Evolutionary conservation across 2,329 filamentous ascomycete genomes (phyloP).

Genomic region (Stagonosporopsis tanaceti): DNA sequence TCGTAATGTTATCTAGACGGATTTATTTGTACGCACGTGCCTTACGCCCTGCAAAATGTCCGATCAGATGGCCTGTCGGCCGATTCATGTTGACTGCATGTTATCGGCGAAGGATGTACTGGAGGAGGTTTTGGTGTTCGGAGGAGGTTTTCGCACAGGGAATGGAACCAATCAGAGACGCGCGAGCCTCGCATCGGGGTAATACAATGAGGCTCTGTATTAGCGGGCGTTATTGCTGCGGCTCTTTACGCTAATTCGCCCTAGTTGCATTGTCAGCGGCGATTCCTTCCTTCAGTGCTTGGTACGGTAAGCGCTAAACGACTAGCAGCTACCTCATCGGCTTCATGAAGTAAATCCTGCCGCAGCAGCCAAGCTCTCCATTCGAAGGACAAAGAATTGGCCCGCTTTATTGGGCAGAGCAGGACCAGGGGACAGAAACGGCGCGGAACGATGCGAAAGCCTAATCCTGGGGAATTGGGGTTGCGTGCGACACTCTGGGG

Average conservation of each 20-base stretch:
- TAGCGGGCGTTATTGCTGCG: constrained; percentile 3
- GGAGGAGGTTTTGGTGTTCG: constrained; percentile 1
- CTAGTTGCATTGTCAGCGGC: constrained; percentile 5
- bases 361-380: not conserved
- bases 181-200: not conserved
- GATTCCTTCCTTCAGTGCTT: not conserved
- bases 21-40: not conserved
- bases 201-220: constrained; percentile 1
- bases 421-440: constrained; percentile 15
- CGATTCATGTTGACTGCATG: not conserved
- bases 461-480: constrained; percentile 32
- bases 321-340: not conserved
- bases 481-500: constrained; percentile 20
- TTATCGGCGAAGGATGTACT: not conserved
- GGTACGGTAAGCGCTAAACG: not conserved
- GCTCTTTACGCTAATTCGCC: not conserved
- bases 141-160: constrained; percentile 1
- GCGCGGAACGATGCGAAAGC: constrained; percentile 33
- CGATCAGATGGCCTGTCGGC: not conserved
- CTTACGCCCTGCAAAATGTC: not conserved
- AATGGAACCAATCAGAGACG: not conserved
- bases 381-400: not conserved
- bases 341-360: not conserved
- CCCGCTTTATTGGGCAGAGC: not conserved
- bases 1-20: not conserved